A percentile compares a stretch with the other conserved stretches of the same genome.
Evolutionary conservation across 805 yeast genomes (phyloP).

Genomic region (Suhomyces sp.): DNA sequence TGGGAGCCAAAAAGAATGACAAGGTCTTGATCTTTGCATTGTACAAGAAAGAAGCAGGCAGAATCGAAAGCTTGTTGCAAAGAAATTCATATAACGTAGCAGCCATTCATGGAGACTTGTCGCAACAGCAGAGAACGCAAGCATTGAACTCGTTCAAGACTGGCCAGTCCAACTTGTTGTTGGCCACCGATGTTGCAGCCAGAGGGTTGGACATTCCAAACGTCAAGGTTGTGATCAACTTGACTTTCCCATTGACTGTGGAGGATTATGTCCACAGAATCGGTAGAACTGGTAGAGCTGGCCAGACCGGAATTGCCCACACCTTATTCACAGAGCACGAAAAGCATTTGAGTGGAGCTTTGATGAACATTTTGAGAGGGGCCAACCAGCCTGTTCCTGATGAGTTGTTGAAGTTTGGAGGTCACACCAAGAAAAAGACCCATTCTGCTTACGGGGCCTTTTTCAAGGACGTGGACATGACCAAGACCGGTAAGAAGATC

Average conservation of each 20-base stretch:
- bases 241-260: conserved; percentile 93
- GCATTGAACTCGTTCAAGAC: conserved; percentile 83
- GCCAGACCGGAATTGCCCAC: conserved; percentile 90
- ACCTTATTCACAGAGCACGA: conserved; percentile 96
- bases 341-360: conserved; percentile 92
- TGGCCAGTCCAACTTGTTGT: conserved; percentile 69
- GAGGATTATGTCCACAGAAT: conserved; percentile 97
- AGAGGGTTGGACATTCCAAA: conserved; percentile 97
- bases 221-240: conserved; percentile 90
- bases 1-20: conserved; percentile 63
- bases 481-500: conserved; percentile 83
- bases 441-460: conserved; percentile 99
- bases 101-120: conserved; percentile 94
- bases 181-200: conserved; percentile 98
- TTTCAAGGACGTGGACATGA: conserved; percentile 86
- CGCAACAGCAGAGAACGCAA: conserved; percentile 86
- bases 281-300: conserved; percentile 98
- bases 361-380: conserved; percentile 86
- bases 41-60: conserved; percentile 93
- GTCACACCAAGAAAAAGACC: conserved; percentile 96
- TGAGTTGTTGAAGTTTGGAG: conserved; percentile 90
- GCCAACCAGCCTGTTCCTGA: conserved; percentile 96
- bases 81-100: conserved; percentile 78
- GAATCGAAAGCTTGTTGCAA: conserved; percentile 75
- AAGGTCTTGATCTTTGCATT: conserved; percentile 89